Evolutionary conservation across 208 protist species (phyloP).

Genomic region (Trypanosoma scelopori): DNA sequence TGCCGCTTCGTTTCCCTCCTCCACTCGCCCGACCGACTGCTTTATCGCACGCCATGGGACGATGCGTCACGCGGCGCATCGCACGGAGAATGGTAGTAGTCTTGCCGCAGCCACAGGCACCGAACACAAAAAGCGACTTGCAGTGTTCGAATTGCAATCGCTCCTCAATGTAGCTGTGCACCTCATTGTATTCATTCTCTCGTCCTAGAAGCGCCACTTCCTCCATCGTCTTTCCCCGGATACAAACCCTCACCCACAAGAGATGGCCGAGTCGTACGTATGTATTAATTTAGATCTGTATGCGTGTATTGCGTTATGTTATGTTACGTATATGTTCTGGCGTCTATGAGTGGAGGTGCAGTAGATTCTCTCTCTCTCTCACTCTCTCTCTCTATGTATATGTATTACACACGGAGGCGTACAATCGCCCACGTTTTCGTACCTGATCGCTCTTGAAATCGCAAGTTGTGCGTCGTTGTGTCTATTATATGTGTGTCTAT

Average conservation of each 20-base stretch:
- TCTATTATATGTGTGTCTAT: not conserved
- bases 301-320: not conserved
- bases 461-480: not conserved
- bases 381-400: not conserved
- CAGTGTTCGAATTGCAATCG: constrained; percentile 36
- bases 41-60: constrained; percentile 60
- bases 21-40: not conserved
- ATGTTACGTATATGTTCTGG: not conserved
- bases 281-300: not conserved
- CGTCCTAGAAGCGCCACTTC: constrained; percentile 37
- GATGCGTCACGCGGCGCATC: constrained; percentile 50
- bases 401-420: not conserved
- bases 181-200: constrained; percentile 55
- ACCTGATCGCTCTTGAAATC: too few species aligned
- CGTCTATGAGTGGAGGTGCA: constrained; percentile 1
- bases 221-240: constrained; percentile 15
- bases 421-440: too few species aligned
- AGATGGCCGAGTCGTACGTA: too few species aligned
- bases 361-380: not conserved
- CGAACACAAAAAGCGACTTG: constrained; percentile 74
- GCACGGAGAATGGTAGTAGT: constrained; percentile 76
- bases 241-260: too few species aligned
- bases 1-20: constrained; percentile 22
- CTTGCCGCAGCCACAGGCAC: constrained; percentile 84
- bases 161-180: constrained; percentile 53